Percentiles rank a stretch among this genome's conserved stretches.
Conservation (phyloP, 2,329 filamentous ascomycete genomes). For the Fusarium pseudocircinatum region DNA sequence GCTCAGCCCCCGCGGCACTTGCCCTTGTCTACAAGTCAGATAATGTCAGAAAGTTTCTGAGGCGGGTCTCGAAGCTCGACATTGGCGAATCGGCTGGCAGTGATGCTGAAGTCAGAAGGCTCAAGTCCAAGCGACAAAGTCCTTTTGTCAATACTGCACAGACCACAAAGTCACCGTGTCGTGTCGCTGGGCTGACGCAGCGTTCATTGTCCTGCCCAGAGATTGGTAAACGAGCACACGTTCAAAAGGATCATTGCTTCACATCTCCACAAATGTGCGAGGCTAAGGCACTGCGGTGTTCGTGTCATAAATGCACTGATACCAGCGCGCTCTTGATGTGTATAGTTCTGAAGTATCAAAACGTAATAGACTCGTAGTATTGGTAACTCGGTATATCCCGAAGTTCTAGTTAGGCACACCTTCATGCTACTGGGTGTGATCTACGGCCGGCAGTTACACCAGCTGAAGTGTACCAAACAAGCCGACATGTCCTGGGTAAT, state of each 20-base stretch:
- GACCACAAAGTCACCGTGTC: not conserved
- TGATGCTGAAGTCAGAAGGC: fast-evolving
- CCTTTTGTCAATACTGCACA: not conserved
- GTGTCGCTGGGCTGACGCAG: too few relatives aligned
- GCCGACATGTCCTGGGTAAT: not conserved
- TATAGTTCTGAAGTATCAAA: fast-evolving
- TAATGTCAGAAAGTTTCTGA: fast-evolving
- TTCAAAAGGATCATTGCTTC: not conserved
- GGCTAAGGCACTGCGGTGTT: too few relatives aligned
- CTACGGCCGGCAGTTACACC: not conserved
- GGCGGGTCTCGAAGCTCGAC: not conserved
- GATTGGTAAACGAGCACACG: not conserved
- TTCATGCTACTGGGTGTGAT: fast-evolving
- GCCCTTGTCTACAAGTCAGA: not conserved
- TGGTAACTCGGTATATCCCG: fast-evolving
- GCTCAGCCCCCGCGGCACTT: not conserved
- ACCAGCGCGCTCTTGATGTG: fast-evolving
- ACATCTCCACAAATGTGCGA: not conserved
- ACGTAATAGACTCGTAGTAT: fast-evolving
- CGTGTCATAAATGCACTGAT: fast-evolving
- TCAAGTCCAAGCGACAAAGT: not conserved
- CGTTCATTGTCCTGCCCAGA: fast-evolving
- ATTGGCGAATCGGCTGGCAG: not conserved
- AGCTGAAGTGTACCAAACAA: not conserved
- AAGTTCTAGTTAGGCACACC: not conserved